Percentiles rank a stretch among this genome's conserved stretches.
phyloP scores from a whole-genome alignment of 2,329 filamentous ascomycete genomes.

The Colletotrichum lindemuthianum region DNA sequence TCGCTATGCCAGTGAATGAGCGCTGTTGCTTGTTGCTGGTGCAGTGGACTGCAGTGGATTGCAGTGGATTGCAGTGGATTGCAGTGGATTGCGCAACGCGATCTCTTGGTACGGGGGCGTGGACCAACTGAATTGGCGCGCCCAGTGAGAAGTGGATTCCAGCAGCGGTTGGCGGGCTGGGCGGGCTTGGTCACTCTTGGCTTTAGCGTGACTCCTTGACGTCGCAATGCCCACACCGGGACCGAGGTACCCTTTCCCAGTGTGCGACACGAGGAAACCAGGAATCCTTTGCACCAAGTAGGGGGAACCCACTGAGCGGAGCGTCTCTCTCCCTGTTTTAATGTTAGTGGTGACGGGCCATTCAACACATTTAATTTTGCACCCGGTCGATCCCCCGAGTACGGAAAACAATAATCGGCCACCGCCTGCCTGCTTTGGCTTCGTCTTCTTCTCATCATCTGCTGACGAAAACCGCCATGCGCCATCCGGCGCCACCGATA shows the following conservation, averaged over 20 bases:
- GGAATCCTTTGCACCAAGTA: not conserved
- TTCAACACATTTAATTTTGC: slow-evolving; percentile 3
- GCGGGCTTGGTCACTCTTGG: slow-evolving; percentile 31
- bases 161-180: slow-evolving; percentile 31
- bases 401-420: too few relatives aligned
- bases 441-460: too few relatives aligned
- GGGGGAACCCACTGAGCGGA: too few relatives aligned
- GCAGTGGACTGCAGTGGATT: slow-evolving; percentile 25
- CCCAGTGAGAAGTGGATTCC: slow-evolving; percentile 32
- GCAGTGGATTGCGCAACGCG: slow-evolving; percentile 35
- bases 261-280: slow-evolving; percentile 13
- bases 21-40: not conserved
- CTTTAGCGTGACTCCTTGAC: slow-evolving; percentile 15
- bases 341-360: slow-evolving; percentile 27
- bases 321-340: slow-evolving; percentile 25
- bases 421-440: too few relatives aligned
- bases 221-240: slow-evolving; percentile 16
- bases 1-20: slow-evolving; percentile 4
- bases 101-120: slow-evolving; percentile 35
- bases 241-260: slow-evolving; percentile 19
- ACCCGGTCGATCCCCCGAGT: slow-evolving; percentile 27
- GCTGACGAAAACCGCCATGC: not conserved
- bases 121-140: slow-evolving; percentile 34
- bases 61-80: slow-evolving; percentile 14
- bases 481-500: not conserved